Evolutionary conservation across 1,139 yeast genomes (phyloP).

Genomic region (Pneumocystis wakefieldiae): DNA sequence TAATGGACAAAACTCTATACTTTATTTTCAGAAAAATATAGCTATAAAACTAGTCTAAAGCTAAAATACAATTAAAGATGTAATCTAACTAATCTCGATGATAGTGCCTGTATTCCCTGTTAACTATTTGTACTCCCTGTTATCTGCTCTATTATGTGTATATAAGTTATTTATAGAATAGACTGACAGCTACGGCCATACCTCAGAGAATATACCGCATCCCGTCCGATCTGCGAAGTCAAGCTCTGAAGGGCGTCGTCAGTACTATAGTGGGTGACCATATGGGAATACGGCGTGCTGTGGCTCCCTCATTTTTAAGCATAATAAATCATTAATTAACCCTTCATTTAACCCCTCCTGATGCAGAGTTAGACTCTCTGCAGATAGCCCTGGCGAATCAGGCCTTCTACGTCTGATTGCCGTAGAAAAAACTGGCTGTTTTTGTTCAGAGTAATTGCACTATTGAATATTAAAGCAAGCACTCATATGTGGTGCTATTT

Average conservation of each 20-base stretch:
- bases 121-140: too few species aligned
- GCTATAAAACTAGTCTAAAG: too few species aligned
- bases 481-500: too few species aligned
- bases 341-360: too few species aligned
- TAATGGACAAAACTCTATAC: too few species aligned
- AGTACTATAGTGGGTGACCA: conserved; percentile 4
- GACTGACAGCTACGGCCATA: not conserved
- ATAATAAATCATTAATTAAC: too few species aligned
- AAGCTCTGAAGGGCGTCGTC: conserved; percentile 3
- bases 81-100: too few species aligned
- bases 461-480: conserved; percentile 6
- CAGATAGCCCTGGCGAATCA: conserved; percentile 86
- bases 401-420: conserved; percentile 81
- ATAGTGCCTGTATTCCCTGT: too few species aligned
- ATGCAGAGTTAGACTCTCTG: too few species aligned
- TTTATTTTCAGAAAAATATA: too few species aligned
- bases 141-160: not conserved
- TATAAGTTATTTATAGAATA: not conserved
- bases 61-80: too few species aligned
- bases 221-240: conserved; percentile 5
- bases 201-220: conserved; percentile 2
- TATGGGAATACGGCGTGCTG: conserved; percentile 1
- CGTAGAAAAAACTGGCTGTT: conserved; percentile 91
- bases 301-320: too few species aligned
- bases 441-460: conserved; percentile 78